Base-by-base conservation (phyloP, 257 asterid species). In the Forsythia suspensa region DNA sequence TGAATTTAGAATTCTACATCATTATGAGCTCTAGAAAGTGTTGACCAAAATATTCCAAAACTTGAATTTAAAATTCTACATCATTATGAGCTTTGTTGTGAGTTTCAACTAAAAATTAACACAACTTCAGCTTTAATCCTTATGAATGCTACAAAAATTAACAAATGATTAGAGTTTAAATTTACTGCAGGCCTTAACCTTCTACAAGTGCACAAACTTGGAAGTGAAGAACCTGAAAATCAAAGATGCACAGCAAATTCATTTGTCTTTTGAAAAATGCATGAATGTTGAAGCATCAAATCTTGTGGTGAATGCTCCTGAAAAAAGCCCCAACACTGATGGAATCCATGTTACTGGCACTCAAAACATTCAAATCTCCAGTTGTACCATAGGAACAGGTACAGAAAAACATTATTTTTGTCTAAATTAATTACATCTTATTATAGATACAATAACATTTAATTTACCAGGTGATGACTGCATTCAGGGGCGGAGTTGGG, bases 261-360 rank as follows among this genome's bases (percentile, higher is more conserved):
- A 94, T 77, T 8, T 90, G 43, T 78, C 91, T 1, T 81, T 94
- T 65, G 91, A 91, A 61, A 74, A 40, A 75, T 91, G 96, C 38
- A 46, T 3, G 10, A 80, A 82, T 75, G 95, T 91, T 16, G 72
- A 72, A 20, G 96, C 86, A 40, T 87, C 92, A 4, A 84, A 87
- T 21, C 81, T 91, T 12, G 76, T 34, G 8, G 91, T 94, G 72
- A 83, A 24, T 20, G 70, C 97, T 41, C 97, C 98, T 0, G 89
- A 66, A 79, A 70, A 55, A 9, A 91, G 96, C 74, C 97, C 98
- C 15, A 94, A 94, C 43, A 94, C 98, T 8, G 98, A 94, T 73
- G 98, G 97, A 63, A 92, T 94, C 24, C 97, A 94, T 81, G 77
- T 94, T 21, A 74, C 93, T 0, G 42, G 24, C n/a, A 89, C 95